A percentile compares a stretch with the other conserved stretches of the same genome.
phyloP scores from a whole-genome alignment of 352 stramenopile genomes.

The Ophiocytium majus region DNA sequence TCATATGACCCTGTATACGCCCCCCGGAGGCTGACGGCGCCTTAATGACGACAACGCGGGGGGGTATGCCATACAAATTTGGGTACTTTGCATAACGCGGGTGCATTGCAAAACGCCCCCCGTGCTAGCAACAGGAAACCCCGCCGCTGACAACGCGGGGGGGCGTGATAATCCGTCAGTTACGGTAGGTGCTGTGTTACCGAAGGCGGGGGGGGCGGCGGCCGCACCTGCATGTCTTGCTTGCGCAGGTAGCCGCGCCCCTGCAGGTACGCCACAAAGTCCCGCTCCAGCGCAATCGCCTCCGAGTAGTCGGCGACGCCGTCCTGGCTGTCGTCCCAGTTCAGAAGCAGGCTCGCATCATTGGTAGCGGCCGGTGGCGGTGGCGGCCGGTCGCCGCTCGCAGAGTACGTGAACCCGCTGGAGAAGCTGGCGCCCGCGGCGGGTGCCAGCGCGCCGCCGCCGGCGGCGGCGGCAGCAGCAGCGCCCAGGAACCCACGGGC shows the following conservation, averaged over 20 bases:
- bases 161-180: no score
- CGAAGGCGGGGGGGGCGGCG: no score
- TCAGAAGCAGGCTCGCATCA: background rate
- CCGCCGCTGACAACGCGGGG: no score
- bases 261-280: background rate
- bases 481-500: no score
- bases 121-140: no score
- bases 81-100: no score
- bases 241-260: background rate
- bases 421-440: background rate
- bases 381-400: background rate
- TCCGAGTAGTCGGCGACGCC: background rate
- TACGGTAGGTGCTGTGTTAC: no score
- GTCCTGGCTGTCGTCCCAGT: background rate
- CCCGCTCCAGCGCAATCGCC: background rate
- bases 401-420: constrained; percentile 1
- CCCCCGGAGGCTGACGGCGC: no score
- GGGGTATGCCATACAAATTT: no score
- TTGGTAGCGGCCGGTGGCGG: background rate
- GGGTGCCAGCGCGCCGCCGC: background rate
- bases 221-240: background rate
- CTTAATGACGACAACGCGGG: no score
- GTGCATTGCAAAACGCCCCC: no score
- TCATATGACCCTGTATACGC: no score
- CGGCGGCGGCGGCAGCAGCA: background rate